Evolutionary conservation across 495 filamentous ascomycete genomes (phyloP), one percentile per base, ranked within the genome.

Genomic region (Evernia prunastri): DNA sequence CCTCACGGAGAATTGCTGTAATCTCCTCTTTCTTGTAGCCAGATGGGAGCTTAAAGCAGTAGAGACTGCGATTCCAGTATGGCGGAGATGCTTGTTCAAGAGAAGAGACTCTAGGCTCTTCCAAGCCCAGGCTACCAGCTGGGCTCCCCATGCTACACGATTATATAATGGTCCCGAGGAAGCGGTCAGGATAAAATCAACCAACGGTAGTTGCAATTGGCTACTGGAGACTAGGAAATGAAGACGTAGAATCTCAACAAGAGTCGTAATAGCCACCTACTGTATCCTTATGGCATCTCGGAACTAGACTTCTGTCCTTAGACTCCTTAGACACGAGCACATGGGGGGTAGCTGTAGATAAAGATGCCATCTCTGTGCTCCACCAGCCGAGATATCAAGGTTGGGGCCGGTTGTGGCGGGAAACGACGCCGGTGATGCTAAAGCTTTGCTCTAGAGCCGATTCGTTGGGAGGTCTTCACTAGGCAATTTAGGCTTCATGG

Each of bases 61-160:
- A 45, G 15, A 57, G 27, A 35, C 51, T 54, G 18, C 51, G 51
- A 20, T 54, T 54, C 51, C 51, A 54, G 8, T 54, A 54, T 54
- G 51, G 51, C 3, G 51, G 51, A 54, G 15, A 8, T 20, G 51
- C 33, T 29, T 54, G 51, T 29, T 54, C 51, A 54, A 54, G 51
- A 54, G 51, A 33, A 31, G 51, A 54, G 29, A 54, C 29, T 54
- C 17, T 54, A 5, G 51, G 51, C 29, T 54, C 51, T 33, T 29
- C 51, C 11, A 54, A 33, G 29, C 51, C 51, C 51, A 54, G 51
- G 7, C 12, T 6, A 54, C 33, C 51, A 7, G 17, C 51, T 33
- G 15, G 33, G 29, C 29, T 54, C 51, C 25, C 29, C 51, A 54
- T 54, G 4, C 10, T 54, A 54, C 15, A 54, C 0, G 27, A 54